phyloP scores from a whole-genome alignment of 345 rosid species.

The Leavenworthia alabamica region DNA sequence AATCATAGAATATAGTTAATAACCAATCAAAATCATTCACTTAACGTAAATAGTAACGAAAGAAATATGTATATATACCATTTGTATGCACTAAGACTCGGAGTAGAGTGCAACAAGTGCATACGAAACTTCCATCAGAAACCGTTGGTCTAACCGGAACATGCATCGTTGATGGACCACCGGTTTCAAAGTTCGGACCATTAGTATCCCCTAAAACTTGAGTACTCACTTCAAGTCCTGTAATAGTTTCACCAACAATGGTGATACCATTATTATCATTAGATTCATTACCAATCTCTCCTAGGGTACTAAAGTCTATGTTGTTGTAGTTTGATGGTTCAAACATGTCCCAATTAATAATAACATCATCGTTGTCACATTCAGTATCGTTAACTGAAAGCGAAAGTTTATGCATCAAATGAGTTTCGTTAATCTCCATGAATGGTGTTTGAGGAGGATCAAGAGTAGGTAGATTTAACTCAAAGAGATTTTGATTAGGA shows the following conservation, averaged over 20 bases:
- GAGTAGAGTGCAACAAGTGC: slow-evolving; percentile 10
- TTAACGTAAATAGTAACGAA: background rate
- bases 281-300: background rate
- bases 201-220: background rate
- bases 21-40: background rate
- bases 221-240: slow-evolving; percentile 9
- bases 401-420: background rate
- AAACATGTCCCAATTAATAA: background rate
- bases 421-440: background rate
- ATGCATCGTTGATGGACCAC: background rate
- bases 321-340: background rate
- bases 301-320: background rate
- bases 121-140: background rate
- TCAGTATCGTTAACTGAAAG: background rate
- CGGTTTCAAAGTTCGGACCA: background rate
- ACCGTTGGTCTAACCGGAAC: background rate
- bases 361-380: background rate
- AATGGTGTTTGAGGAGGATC: background rate
- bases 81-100: slow-evolving; percentile 1
- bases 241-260: background rate
- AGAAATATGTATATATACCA: background rate
- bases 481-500: background rate
- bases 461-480: background rate
- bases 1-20: background rate
- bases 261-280: background rate